A percentile compares a stretch with the other conserved stretches of the same genome.
phyloP scores from a whole-genome alignment of 495 filamentous ascomycete species.

The Amphirosellinia nigrospora region DNA sequence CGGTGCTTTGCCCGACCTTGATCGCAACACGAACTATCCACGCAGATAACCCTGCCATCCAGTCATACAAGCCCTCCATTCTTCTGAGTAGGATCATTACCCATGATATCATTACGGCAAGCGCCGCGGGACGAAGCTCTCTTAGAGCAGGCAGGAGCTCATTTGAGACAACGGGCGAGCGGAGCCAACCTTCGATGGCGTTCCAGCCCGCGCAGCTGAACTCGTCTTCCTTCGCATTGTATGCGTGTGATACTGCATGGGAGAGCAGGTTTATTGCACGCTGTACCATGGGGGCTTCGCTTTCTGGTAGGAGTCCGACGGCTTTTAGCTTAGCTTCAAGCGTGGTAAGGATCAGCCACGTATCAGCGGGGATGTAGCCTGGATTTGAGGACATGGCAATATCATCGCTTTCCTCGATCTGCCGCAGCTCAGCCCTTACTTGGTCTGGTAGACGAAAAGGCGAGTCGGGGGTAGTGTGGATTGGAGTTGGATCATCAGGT shows the following conservation, averaged over 20 bases:
- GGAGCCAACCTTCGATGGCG: constrained; percentile 18
- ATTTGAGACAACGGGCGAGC: background rate
- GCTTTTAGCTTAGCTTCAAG: constrained; percentile 5
- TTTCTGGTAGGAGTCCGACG: constrained; percentile 4
- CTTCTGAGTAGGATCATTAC: constrained; percentile 13
- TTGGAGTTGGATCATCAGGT: constrained; percentile 15
- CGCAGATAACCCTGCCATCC: constrained; percentile 10
- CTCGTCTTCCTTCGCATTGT: constrained; percentile 16
- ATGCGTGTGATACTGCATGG: background rate
- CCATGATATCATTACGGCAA: constrained; percentile 11
- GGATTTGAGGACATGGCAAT: background rate
- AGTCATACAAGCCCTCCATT: background rate
- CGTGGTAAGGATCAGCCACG: constrained; percentile 5
- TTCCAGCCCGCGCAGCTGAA: constrained; percentile 7
- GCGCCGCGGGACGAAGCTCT: background rate
- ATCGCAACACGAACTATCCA: constrained; percentile 13
- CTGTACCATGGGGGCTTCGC: background rate
- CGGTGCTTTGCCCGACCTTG: background rate
- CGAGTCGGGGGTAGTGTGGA: constrained; percentile 11
- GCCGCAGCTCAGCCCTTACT: background rate
- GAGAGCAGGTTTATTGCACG: constrained; percentile 5
- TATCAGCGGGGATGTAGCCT: background rate
- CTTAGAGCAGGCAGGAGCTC: constrained; percentile 7
- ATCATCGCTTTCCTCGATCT: constrained; percentile 8
- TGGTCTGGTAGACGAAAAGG: constrained; percentile 2